Conservation (phyloP, 2,329 filamentous ascomycete genomes). For the Calonectria pseudoturangicola region DNA sequence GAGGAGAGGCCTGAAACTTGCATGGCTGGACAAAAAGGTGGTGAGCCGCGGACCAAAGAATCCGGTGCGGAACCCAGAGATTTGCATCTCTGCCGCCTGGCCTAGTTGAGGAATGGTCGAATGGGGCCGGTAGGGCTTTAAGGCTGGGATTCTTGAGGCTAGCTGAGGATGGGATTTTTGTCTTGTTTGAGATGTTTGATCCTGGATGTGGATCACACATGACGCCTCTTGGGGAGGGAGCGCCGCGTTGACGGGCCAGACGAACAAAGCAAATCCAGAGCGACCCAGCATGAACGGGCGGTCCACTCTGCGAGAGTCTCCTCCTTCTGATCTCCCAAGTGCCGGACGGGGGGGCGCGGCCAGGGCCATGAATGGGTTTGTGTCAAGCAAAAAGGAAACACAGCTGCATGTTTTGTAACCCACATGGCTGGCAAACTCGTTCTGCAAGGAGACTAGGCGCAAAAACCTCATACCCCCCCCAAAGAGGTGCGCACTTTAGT, state of each 20-base stretch:
- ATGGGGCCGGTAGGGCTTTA: neutral
- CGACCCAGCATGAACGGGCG: neutral
- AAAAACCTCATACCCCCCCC: too few species aligned
- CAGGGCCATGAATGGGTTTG: neutral
- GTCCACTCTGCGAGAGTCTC: neutral
- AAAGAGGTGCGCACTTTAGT: too few species aligned
- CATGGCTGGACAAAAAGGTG: neutral
- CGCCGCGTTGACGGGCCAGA: neutral
- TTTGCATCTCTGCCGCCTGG: neutral
- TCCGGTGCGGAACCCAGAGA: neutral
- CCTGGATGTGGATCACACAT: neutral
- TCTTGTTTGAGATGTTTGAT: slow-evolving; percentile 10
- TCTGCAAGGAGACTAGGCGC: neutral
- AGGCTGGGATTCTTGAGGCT: neutral
- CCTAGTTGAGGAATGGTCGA: slow-evolving; percentile 1
- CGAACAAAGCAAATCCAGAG: neutral
- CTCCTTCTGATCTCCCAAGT: neutral
- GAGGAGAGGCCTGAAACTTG: slow-evolving; percentile 1
- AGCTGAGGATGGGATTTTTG: slow-evolving; percentile 1
- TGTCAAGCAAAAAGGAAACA: neutral
- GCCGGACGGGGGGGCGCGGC: neutral
- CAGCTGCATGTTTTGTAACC: slow-evolving; percentile 22
- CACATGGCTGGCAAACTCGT: slow-evolving; percentile 4
- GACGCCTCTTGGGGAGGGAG: too few species aligned
- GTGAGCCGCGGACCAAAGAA: neutral